Conservation (phyloP, 345 rosid species). For the Passiflora organensis region DNA sequence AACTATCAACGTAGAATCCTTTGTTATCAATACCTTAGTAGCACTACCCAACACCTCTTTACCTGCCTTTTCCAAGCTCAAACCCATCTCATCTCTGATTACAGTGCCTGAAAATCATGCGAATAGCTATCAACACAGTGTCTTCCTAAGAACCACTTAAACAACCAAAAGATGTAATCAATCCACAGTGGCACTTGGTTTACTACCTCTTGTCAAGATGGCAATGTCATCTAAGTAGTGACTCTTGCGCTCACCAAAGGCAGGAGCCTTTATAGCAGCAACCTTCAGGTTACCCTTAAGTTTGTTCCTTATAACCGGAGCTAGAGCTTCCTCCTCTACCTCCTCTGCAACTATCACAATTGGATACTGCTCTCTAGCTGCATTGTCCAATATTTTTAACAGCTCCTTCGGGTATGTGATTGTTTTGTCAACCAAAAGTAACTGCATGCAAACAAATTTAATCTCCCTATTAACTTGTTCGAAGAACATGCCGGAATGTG, state of each 20-base stretch:
- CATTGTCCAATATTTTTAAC: conserved; percentile 78
- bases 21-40: conserved; percentile 57
- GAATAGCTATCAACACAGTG: background rate
- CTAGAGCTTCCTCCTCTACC: conserved; percentile 71
- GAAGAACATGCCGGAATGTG: conserved; percentile 15
- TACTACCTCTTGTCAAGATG: conserved; percentile 83
- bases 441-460: conserved; percentile 44
- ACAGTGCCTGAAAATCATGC: conserved; percentile 56
- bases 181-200: no score
- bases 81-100: conserved; percentile 74
- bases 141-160: no score
- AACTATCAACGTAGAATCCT: conserved; percentile 75
- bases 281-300: conserved; percentile 70
- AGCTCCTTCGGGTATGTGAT: conserved; percentile 72
- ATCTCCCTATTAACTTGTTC: conserved; percentile 24
- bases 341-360: conserved; percentile 75
- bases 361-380: conserved; percentile 80
- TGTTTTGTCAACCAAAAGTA: conserved; percentile 82
- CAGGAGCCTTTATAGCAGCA: conserved; percentile 86
- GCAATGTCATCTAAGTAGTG: conserved; percentile 88
- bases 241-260: conserved; percentile 87
- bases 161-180: no score
- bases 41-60: conserved; percentile 79
- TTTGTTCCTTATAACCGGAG: conserved; percentile 79
- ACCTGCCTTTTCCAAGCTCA: conserved; percentile 65